Conservation (phyloP, 2,329 filamentous ascomycete species). For the Elsinoe ampelina region DNA sequence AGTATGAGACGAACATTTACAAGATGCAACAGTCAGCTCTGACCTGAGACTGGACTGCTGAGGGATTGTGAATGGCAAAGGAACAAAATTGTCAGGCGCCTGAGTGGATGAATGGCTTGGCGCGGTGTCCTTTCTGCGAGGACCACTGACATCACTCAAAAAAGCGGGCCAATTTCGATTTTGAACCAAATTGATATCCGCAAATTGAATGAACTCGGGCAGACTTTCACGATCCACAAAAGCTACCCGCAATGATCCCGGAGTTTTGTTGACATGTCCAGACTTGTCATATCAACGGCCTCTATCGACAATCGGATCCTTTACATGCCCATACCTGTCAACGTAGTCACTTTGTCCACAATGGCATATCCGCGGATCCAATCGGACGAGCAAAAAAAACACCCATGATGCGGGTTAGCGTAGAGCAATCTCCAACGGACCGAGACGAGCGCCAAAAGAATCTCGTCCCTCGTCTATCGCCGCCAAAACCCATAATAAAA, state of each 20-base stretch:
- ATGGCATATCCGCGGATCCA: slow-evolving; percentile 10
- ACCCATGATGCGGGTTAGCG: slow-evolving; percentile 1
- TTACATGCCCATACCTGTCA: neutral
- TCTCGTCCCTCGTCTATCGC: neutral
- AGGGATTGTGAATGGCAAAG: neutral
- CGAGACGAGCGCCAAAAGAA: slow-evolving; percentile 9
- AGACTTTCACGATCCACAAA: neutral
- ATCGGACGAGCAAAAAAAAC: neutral
- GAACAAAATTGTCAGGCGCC: slow-evolving; percentile 1
- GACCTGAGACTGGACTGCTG: slow-evolving; percentile 8
- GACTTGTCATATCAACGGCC: slow-evolving; percentile 2
- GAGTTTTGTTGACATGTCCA: slow-evolving; percentile 3
- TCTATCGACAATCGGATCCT: neutral
- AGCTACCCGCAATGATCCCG: neutral
- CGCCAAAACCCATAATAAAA: neutral
- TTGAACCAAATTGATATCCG: neutral
- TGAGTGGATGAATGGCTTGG: slow-evolving; percentile 4
- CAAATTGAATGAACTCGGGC: neutral
- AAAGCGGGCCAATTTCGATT: neutral
- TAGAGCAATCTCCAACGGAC: slow-evolving; percentile 4
- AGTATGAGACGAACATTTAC: neutral
- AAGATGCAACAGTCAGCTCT: slow-evolving; percentile 9
- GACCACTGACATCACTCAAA: neutral
- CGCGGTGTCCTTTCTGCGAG: neutral
- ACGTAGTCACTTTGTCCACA: neutral